Evolutionary conservation across 495 filamentous ascomycete genomes (phyloP), one percentile per base, ranked within the genome.

Genomic region (Thermothielavioides terrestris): DNA sequence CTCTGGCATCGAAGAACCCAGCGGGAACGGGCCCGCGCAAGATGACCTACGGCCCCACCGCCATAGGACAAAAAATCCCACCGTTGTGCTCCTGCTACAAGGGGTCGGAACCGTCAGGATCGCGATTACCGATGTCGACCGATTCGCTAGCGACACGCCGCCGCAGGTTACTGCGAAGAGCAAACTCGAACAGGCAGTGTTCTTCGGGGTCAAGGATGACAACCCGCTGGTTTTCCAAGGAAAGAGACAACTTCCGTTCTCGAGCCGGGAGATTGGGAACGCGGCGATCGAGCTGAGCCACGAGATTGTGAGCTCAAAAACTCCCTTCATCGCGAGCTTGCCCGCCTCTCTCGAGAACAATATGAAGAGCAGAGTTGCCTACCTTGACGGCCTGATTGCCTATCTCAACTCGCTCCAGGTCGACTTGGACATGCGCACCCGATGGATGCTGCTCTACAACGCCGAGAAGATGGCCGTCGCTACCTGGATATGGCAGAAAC

Each of bases 161-260:
- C 77, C 76, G 4, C 60, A 70, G 50, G 73, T 91, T 17, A 88
- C 87, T 1, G 85, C 86, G 7, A 89, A 85, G 61, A 85, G 80
- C 61, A 96, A 91, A 65, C 74, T 99, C 36, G 89, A 95, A 58
- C 91, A 97, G 63, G 91, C 91, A 12, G 82, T 96, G 3, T 95
- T 95, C 69, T 97, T 85, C 62, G 88, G 90, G 1, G 79, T 78
- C 18, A 80, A 88, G 65, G 73, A 77, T 37, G 78, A 84, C 54
- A 95, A 92, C 55, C 83, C 89, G 9, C 68, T 99, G 25, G 81
- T 88, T 54, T 85, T 99, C 50, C 72, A 79, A 40, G 77, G 79
- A 26, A 76, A 77, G 41, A 69, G 77, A 21, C 78, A 79, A 32
- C 68, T 81, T 17, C 68, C 73, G 20, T 95, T 89, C 54, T 68